Base-by-base conservation (phyloP, 2,329 filamentous ascomycete genomes). In the Fonsecaea monophora region DNA sequence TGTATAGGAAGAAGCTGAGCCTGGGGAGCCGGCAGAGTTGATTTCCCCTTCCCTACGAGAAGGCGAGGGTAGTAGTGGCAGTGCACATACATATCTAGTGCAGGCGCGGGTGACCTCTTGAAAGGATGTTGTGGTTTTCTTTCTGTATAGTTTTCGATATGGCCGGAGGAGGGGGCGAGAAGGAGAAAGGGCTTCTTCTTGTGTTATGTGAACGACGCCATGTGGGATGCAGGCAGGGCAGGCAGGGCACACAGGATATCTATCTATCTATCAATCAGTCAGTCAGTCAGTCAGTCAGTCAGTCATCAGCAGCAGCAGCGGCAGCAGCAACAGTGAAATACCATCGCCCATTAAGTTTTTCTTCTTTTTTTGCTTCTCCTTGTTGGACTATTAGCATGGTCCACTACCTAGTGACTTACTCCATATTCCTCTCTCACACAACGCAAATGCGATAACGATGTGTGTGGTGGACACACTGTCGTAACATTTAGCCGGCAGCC, bases 401-500 rank as follows among this genome's bases (percentile, higher is more conserved):
- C 45, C 34, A 34, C 18, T 25, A 54, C 54, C 25, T 25, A 25
- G 25, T 25, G 25, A 25, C 25, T 3, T 2, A 25, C 25, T 25
- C 25, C 25, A 25, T 25, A 25, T 25, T 25, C 25, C 25, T 25
- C 25, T 25, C 25, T 25, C 21, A n/a, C n/a, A 25, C 25, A 25
- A 25, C 25, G 25, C 25, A 25, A 35, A 12, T 60, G n/a, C 42
- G 12, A 53, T 25, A 21, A 58, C 25, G 3, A 25, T 25, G 25
- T 25, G 25, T 25, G 25, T 25, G 25, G 25, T 25, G 25, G 25
- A 25, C 25, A 25, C 25, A 25, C 40, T 30, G 50, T 54, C 34
- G 40, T 30, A 65, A 65, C 64, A 54, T 65, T 65, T 65, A 65
- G 50, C 64, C 64, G 64, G 18, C 35, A 25, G 53, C 60, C 50